These are phyloP conservation scores for Ambrosiella xylebori DNA, from an alignment of 2,329 filamentous ascomycete genomes.

Conservation along the genomic window DNA sequence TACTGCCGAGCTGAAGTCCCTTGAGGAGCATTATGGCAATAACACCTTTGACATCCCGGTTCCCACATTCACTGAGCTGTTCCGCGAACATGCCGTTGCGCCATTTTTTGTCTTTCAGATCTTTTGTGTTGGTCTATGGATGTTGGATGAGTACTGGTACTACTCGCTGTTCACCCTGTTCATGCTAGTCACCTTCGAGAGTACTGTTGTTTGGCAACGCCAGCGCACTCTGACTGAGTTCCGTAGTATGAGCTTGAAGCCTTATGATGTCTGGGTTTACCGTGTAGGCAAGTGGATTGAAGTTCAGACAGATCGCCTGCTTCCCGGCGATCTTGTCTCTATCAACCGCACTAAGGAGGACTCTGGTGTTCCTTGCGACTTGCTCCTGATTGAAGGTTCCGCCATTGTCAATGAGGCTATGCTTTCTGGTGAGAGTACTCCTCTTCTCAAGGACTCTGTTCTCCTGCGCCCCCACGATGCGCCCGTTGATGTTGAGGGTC, in stretches of 20 bases:
- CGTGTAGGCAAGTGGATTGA: constrained; percentile 77
- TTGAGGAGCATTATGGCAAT: constrained; percentile 84
- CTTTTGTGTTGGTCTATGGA: constrained; percentile 96
- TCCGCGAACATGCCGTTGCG: constrained; percentile 94
- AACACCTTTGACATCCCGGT: constrained; percentile 98
- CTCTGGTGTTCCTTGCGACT: constrained; percentile 90
- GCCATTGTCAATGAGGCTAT: constrained; percentile 99
- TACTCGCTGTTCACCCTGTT: constrained; percentile 97
- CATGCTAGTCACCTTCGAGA: constrained; percentile 96
- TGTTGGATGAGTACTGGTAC: constrained; percentile 99
- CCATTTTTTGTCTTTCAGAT: constrained; percentile 99
- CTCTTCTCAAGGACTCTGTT: constrained; percentile 87
- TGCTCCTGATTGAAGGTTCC: constrained; percentile 84
- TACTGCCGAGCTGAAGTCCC: constrained; percentile 55
- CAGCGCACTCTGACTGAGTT: constrained; percentile 93
- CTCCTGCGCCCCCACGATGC: constrained; percentile 75
- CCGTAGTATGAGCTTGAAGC: constrained; percentile 98
- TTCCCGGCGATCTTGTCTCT: constrained; percentile 86
- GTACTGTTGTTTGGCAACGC: constrained; percentile 96
- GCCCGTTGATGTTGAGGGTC: constrained; percentile 64
- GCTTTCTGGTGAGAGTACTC: constrained; percentile 95
- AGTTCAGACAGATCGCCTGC: constrained; percentile 73
- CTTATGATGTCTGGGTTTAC: constrained; percentile 86
- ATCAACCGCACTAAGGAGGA: constrained; percentile 92
- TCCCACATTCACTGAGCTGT: constrained; percentile 85